A percentile compares a stretch with the other conserved stretches of the same genome.
Conservation (phyloP, 1,284 basidiomycete species). For the Peniophora sp. region DNA sequence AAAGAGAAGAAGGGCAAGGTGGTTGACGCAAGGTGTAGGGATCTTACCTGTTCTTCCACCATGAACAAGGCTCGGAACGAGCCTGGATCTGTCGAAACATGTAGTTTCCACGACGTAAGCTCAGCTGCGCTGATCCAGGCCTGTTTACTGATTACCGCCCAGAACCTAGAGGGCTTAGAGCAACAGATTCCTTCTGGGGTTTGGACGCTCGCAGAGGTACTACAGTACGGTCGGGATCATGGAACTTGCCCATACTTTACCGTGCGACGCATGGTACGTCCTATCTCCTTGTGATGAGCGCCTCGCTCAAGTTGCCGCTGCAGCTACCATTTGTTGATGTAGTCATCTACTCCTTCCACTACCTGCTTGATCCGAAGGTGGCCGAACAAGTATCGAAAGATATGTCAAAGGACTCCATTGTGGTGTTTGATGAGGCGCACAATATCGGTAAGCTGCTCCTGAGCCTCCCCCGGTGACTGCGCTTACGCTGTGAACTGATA, state of each 20-base stretch:
- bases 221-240: slow-evolving; percentile 83
- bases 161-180: slow-evolving; percentile 76
- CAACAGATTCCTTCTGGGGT: slow-evolving; percentile 84
- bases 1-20: slow-evolving; percentile 98
- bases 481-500: slow-evolving; percentile 16
- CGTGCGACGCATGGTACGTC: slow-evolving; percentile 86
- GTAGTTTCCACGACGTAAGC: slow-evolving; percentile 91
- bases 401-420: slow-evolving; percentile 95
- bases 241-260: slow-evolving; percentile 95
- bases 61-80: slow-evolving; percentile 84
- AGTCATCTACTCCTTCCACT: slow-evolving; percentile 99
- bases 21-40: slow-evolving; percentile 94
- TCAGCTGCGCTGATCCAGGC: background rate
- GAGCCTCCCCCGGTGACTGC: background rate
- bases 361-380: slow-evolving; percentile 97
- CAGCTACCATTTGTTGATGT: slow-evolving; percentile 95
- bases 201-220: slow-evolving; percentile 91
- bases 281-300: background rate
- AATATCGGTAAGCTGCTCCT: slow-evolving; percentile 71
- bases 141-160: background rate
- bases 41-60: slow-evolving; percentile 83
- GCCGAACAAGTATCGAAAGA: slow-evolving; percentile 99
- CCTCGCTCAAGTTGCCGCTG: slow-evolving; percentile 1
- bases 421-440: slow-evolving; percentile 99
- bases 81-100: slow-evolving; percentile 89